phyloP scores from a whole-genome alignment of 257 asterid genomes.

The Euphrasia confusa region DNA sequence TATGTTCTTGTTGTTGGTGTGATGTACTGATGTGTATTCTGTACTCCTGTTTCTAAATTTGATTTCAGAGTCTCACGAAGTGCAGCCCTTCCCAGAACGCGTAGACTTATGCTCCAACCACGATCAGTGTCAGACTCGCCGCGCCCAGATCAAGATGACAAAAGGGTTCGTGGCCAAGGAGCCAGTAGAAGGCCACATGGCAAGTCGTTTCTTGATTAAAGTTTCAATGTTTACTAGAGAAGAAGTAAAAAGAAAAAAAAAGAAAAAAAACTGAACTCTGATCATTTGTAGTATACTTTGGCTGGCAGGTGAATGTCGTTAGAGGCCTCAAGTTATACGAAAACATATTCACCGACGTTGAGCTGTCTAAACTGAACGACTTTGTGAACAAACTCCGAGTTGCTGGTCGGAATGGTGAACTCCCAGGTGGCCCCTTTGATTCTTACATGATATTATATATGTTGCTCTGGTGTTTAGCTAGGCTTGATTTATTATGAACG shows the following conservation, averaged over 20 bases:
- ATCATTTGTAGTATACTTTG: not conserved
- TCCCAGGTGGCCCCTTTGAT: conserved; percentile 85
- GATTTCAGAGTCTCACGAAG: conserved; percentile 72
- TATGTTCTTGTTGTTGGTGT: too few species aligned
- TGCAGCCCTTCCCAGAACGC: conserved; percentile 47
- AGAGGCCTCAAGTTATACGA: conserved; percentile 78
- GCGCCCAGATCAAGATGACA: conserved; percentile 53
- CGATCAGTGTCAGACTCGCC: conserved; percentile 57
- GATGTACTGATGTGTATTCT: too few species aligned
- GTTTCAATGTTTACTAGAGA: too few species aligned
- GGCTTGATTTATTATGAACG: too few species aligned
- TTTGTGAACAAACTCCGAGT: conserved; percentile 62
- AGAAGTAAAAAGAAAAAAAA: too few species aligned
- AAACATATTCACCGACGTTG: conserved; percentile 52
- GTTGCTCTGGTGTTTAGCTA: too few species aligned
- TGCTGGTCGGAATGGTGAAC: conserved; percentile 79
- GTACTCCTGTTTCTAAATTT: too few species aligned
- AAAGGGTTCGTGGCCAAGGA: conserved; percentile 65
- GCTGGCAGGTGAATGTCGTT: conserved; percentile 68
- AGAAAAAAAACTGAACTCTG: too few species aligned
- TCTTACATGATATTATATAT: not conserved
- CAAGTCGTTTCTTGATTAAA: conserved; percentile 23
- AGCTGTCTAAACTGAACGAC: conserved; percentile 60
- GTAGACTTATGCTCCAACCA: conserved; percentile 68
- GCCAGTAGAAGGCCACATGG: conserved; percentile 68